phyloP scores from a whole-genome alignment of 192 early-diverging fungal species.

The Mortierella claussenii region DNA sequence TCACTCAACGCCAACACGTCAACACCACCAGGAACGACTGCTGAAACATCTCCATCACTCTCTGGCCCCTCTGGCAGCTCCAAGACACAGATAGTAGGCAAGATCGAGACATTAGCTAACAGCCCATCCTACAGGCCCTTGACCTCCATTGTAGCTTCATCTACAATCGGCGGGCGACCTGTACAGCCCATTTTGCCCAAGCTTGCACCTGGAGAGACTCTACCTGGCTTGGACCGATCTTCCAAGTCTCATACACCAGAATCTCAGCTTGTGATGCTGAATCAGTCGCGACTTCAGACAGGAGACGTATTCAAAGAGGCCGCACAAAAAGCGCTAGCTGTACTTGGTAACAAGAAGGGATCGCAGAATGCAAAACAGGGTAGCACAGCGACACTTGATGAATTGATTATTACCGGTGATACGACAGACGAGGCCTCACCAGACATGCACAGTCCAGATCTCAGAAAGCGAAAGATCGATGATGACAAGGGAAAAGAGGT shows the following conservation, averaged over 20 bases:
- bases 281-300: constrained; percentile 3
- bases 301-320: constrained; percentile 20
- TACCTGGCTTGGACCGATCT: background rate
- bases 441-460: constrained; percentile 9
- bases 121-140: constrained; percentile 26
- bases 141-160: constrained; percentile 2
- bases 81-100: too few species aligned
- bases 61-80: too few species aligned
- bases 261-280: too few species aligned
- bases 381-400: background rate
- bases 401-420: constrained; percentile 11
- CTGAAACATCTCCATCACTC: background rate
- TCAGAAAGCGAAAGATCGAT: constrained; percentile 30
- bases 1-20: constrained; percentile 23
- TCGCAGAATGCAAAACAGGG: background rate
- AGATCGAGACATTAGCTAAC: constrained; percentile 5
- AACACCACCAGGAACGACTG: constrained; percentile 6
- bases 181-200: constrained; percentile 10
- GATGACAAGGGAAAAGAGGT: constrained; percentile 16
- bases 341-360: background rate
- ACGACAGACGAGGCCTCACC: constrained; percentile 28
- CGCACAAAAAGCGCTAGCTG: constrained; percentile 13
- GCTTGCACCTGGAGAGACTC: constrained; percentile 1
- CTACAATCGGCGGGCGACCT: constrained; percentile 7
- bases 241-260: background rate